Conservation (phyloP, 2,329 filamentous ascomycete genomes). For the Waltergamsia citrina region DNA sequence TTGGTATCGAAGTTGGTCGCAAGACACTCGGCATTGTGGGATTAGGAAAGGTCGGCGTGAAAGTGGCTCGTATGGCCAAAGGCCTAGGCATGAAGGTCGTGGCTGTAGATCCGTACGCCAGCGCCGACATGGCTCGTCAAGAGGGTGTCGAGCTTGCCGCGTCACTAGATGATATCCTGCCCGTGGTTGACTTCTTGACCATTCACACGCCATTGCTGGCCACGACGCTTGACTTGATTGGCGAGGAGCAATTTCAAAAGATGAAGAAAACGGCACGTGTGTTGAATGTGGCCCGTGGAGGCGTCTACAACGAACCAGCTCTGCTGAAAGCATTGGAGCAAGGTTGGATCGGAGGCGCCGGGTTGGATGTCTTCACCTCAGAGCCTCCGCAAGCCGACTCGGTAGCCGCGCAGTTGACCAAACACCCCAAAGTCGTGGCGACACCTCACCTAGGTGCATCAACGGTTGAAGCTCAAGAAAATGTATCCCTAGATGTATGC, state of each 20-base stretch:
- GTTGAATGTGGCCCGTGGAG: slow-evolving; percentile 71
- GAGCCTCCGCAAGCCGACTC: slow-evolving; percentile 54
- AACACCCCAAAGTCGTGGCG: slow-evolving; percentile 62
- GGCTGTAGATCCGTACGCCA: slow-evolving; percentile 71
- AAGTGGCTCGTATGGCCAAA: slow-evolving; percentile 69
- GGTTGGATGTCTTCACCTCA: slow-evolving; percentile 69
- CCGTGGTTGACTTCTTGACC: slow-evolving; percentile 65
- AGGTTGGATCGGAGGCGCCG: slow-evolving; percentile 66
- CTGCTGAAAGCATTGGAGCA: slow-evolving; percentile 60
- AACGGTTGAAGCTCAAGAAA: slow-evolving; percentile 76
- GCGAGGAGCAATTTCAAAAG: slow-evolving; percentile 51
- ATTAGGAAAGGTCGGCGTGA: slow-evolving; percentile 74
- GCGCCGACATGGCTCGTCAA: slow-evolving; percentile 57
- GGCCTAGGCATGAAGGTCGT: slow-evolving; percentile 69
- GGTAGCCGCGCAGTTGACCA: slow-evolving; percentile 51
- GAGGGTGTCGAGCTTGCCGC: slow-evolving; percentile 56
- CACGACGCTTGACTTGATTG: slow-evolving; percentile 66
- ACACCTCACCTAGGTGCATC: slow-evolving; percentile 75
- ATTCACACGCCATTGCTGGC: slow-evolving; percentile 75
- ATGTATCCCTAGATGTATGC: slow-evolving; percentile 75
- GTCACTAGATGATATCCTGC: slow-evolving; percentile 49
- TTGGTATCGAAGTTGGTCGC: slow-evolving; percentile 68
- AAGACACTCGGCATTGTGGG: slow-evolving; percentile 72
- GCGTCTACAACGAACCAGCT: slow-evolving; percentile 70
- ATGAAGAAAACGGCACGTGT: slow-evolving; percentile 71